Conservation (phyloP, 1,139 yeast species). For the Entelexis paramagnoliae region DNA sequence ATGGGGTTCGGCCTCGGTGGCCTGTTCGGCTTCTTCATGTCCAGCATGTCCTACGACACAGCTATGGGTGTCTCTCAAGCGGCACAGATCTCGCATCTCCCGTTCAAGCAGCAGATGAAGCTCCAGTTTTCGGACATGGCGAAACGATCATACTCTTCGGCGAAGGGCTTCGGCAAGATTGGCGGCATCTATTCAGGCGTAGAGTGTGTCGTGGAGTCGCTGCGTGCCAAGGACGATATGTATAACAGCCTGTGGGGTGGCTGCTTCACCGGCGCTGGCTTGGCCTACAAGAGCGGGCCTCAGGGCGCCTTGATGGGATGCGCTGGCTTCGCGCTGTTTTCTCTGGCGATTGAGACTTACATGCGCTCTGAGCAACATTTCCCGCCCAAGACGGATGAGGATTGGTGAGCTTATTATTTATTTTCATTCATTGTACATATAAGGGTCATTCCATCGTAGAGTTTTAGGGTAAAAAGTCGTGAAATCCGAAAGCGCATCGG, state of each 20-base stretch:
- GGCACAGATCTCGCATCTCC: slow-evolving; percentile 57
- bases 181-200: slow-evolving; percentile 93
- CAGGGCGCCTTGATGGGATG: slow-evolving; percentile 86
- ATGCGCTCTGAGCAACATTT: slow-evolving; percentile 75
- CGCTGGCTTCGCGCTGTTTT: slow-evolving; percentile 95
- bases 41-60: slow-evolving; percentile 53
- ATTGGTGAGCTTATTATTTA: slow-evolving; percentile 39
- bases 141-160: slow-evolving; percentile 69
- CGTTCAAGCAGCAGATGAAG: slow-evolving; percentile 87
- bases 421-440: slow-evolving; percentile 11
- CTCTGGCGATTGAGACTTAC: slow-evolving; percentile 85
- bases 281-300: slow-evolving; percentile 88
- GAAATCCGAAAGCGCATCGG: too few species aligned
- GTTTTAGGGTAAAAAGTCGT: not conserved
- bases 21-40: slow-evolving; percentile 93
- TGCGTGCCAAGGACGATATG: slow-evolving; percentile 85
- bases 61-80: slow-evolving; percentile 50
- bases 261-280: slow-evolving; percentile 83
- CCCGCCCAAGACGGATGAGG: slow-evolving; percentile 86
- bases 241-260: slow-evolving; percentile 92
- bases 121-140: slow-evolving; percentile 91
- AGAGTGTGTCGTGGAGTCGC: slow-evolving; percentile 74
- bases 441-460: slow-evolving; percentile 1
- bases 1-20: slow-evolving; percentile 95
- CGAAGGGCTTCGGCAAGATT: slow-evolving; percentile 88